A percentile compares a stretch with the other conserved stretches of the same genome.
These are phyloP conservation scores for Hypoxylon sp. DNA, from an alignment of 2,329 filamentous ascomycete genomes.

Conservation along the genomic window DNA sequence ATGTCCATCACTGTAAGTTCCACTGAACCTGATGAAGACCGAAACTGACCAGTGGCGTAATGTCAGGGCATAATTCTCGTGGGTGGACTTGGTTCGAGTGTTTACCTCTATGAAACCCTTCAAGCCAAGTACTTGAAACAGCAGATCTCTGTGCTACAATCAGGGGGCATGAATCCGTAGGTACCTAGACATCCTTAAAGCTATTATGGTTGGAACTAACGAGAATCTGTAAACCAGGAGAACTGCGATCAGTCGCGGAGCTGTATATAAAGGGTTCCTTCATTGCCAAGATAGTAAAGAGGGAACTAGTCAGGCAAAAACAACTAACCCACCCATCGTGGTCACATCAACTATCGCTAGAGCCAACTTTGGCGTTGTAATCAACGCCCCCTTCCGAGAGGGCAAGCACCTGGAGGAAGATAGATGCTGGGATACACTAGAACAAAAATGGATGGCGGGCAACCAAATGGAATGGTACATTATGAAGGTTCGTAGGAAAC, in stretches of 20 bases:
- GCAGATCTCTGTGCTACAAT: not conserved
- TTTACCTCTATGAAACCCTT: slow-evolving; percentile 26
- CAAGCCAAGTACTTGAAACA: not conserved
- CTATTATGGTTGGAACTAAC: not conserved
- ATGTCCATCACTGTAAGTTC: not conserved
- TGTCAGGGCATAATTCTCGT: slow-evolving; percentile 37
- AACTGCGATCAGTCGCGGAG: slow-evolving; percentile 39
- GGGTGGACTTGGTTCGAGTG: slow-evolving; percentile 36
- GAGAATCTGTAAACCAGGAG: slow-evolving; percentile 19
- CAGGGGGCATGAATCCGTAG: not conserved
- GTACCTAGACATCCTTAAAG: not conserved
- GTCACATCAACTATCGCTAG: not conserved
- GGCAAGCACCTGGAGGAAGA: not conserved
- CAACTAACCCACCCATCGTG: not conserved
- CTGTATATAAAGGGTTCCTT: slow-evolving; percentile 24
- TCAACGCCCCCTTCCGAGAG: not conserved
- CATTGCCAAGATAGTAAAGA: not conserved
- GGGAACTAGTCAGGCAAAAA: not conserved
- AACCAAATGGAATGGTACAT: not conserved
- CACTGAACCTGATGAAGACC: not conserved
- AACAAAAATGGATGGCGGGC: not conserved
- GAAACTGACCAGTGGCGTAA: not conserved
- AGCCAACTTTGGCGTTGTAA: not conserved
- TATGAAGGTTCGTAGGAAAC: not conserved
- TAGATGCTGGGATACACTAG: not conserved